Evolutionary conservation across 495 filamentous ascomycete species (phyloP).

Genomic region (Trichoderma gamsii): DNA sequence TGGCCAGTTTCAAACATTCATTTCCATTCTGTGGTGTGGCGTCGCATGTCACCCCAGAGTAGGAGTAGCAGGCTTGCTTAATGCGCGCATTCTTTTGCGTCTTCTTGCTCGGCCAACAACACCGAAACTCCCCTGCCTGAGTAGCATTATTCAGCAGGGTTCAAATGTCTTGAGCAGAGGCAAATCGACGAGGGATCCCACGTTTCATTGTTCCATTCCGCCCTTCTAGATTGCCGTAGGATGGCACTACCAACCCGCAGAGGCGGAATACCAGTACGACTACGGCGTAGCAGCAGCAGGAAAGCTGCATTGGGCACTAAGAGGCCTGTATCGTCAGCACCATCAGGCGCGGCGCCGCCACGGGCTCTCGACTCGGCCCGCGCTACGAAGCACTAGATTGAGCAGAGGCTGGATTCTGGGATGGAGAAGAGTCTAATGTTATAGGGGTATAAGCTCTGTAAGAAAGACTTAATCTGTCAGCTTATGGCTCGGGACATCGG

Average conservation of each 20-base stretch:
- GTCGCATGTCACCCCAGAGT: background rate
- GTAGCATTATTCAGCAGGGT: no score
- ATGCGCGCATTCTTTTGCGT: background rate
- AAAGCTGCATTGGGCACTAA: background rate
- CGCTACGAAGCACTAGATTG: background rate
- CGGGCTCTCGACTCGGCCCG: constrained; percentile 6
- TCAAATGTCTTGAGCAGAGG: no score
- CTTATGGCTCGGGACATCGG: background rate
- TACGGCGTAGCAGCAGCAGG: background rate
- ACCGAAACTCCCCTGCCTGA: background rate
- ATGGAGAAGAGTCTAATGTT: background rate
- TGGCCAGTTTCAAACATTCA: background rate
- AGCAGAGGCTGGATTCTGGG: background rate
- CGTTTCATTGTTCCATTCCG: constrained; percentile 5
- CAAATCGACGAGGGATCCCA: background rate
- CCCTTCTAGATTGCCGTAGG: background rate
- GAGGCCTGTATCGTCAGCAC: constrained; percentile 10
- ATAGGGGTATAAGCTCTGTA: background rate
- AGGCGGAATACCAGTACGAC: background rate
- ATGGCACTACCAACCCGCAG: background rate
- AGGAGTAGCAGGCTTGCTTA: background rate
- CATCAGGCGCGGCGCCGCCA: background rate
- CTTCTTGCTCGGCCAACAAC: background rate
- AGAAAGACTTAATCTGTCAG: background rate
- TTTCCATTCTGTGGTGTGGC: background rate